These are phyloP conservation scores for Lepidium didymum DNA, from an alignment of 345 rosid genomes.

Conservation along the genomic window DNA sequence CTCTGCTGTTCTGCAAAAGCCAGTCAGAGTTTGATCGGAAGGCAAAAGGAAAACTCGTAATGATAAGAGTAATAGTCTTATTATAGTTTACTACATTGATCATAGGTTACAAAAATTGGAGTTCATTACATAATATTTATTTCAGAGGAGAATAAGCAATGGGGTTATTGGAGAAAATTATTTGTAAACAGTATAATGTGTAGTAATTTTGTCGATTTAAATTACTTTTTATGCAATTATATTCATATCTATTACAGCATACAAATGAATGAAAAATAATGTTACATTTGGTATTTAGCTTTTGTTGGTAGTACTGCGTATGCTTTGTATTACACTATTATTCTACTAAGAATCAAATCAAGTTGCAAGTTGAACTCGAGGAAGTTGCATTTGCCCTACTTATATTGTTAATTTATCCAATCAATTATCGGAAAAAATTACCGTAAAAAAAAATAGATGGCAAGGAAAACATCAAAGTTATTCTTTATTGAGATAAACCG, in stretches of 20 bases:
- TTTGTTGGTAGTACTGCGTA: no score
- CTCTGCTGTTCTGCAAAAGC: slow-evolving; percentile 93
- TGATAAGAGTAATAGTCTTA: slow-evolving; percentile 4
- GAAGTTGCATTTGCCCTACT: no score
- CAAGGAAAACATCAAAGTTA: not conserved
- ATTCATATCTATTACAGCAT: not conserved
- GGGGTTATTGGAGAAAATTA: not conserved
- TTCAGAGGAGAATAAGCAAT: slow-evolving; percentile 5
- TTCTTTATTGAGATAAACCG: slow-evolving; percentile 10
- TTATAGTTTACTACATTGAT: slow-evolving; percentile 11
- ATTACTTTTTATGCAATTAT: not conserved
- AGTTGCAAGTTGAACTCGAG: no score
- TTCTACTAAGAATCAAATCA: no score
- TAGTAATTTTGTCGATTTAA: not conserved
- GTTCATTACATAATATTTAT: not conserved
- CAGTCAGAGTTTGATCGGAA: slow-evolving; percentile 46
- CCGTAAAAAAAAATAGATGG: no score
- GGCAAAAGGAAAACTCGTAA: not conserved
- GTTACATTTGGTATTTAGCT: not conserved
- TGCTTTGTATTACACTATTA: no score
- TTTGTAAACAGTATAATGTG: not conserved
- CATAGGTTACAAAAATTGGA: slow-evolving; percentile 17
- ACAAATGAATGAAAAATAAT: not conserved
- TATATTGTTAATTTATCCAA: no score
- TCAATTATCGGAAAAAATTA: no score